These are phyloP conservation scores for Dendrobium huoshanense DNA, from an alignment of 106 monocot species.

Conservation along the genomic window DNA sequence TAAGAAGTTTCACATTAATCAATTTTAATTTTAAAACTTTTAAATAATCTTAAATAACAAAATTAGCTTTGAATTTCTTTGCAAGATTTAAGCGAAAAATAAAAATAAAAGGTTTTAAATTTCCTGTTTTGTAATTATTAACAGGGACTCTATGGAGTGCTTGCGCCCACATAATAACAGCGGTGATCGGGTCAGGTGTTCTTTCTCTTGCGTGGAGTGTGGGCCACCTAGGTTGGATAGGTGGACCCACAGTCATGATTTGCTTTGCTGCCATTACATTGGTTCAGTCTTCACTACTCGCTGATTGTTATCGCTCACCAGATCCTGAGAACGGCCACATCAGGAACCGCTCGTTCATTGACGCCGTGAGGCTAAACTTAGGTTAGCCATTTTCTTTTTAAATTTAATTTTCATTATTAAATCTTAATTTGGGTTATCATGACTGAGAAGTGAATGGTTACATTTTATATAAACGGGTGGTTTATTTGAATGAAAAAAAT, in stretches of 20 bases:
- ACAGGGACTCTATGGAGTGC: slow-evolving; percentile 44
- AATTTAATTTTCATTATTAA: no score
- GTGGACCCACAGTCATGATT: slow-evolving; percentile 25
- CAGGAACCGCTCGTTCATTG: slow-evolving; percentile 16
- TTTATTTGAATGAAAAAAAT: no score
- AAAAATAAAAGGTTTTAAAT: not conserved
- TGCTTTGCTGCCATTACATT: slow-evolving; percentile 67
- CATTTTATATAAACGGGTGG: no score
- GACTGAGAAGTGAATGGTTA: no score
- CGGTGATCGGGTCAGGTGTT: slow-evolving; percentile 74
- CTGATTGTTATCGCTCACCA: slow-evolving; percentile 16
- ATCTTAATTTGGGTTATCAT: no score
- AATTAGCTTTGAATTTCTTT: not conserved
- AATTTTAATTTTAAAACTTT: not conserved
- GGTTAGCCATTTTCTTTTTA: not conserved
- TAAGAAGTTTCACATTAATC: no score
- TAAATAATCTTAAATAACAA: not conserved
- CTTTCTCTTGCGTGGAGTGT: slow-evolving; percentile 72
- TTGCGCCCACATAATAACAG: slow-evolving; percentile 66
- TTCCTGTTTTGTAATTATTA: not conserved
- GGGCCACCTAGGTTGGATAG: slow-evolving; percentile 70
- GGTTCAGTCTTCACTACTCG: slow-evolving; percentile 5
- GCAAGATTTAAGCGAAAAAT: no score
- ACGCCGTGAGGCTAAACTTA: slow-evolving; percentile 9
- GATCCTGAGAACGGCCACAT: slow-evolving; percentile 4